Base-by-base conservation (phyloP, 1,284 basidiomycete genomes). In the Cutaneotrichosporon arboriforme region DNA sequence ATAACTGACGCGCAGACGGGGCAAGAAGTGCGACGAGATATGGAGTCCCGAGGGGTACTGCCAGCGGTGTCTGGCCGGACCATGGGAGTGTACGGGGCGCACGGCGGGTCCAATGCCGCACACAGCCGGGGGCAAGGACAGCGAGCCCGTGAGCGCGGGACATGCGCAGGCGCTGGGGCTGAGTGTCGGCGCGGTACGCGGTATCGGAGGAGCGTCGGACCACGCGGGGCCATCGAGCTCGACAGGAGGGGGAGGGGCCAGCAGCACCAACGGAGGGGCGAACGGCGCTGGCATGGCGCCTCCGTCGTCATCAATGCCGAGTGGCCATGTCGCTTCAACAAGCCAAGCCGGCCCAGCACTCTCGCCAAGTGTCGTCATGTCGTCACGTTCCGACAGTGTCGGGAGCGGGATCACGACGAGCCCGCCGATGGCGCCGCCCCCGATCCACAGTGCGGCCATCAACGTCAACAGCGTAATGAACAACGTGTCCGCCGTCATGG, bases 11-110 rank as follows among this genome's bases (percentile, higher is more conserved):
- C 23, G 51, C 23, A 59, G 63, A 15, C 61, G 63, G 5, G 63
- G 63, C 2, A 65, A 65, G 48, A 65, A 65, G 49, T 65, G 63
- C 49, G 63, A 65, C 38, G 63, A 65, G 40, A 54, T 61, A 13
- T 65, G 63, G 63, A 61, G 37, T 12, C 42, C 53, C 3, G 54
- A 63, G 15, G 63, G 63, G 2, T 56, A 45, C 47, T 65, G 63
- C 39, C 59, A 61, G 41, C 48, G 63, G 10, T 65, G 63, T 33
- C 45, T 63, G 2, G 47, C 51, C 4, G 63, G 63, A 1, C 49
- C 57, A 46, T 65, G 60, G 46, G 58, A 60, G 21, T 65, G 63
- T 49, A 49, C 51, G 1, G 63, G 63, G 3, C 51, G 58, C 2
- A 38, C 49, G 1, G n/a, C 46, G 2, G 43, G 31, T 3, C 50